A percentile compares a stretch with the other conserved stretches of the same genome.
These are phyloP conservation scores for Pseudopyricularia cyperi DNA, from an alignment of 2,329 filamentous ascomycete species.

Conservation along the genomic window DNA sequence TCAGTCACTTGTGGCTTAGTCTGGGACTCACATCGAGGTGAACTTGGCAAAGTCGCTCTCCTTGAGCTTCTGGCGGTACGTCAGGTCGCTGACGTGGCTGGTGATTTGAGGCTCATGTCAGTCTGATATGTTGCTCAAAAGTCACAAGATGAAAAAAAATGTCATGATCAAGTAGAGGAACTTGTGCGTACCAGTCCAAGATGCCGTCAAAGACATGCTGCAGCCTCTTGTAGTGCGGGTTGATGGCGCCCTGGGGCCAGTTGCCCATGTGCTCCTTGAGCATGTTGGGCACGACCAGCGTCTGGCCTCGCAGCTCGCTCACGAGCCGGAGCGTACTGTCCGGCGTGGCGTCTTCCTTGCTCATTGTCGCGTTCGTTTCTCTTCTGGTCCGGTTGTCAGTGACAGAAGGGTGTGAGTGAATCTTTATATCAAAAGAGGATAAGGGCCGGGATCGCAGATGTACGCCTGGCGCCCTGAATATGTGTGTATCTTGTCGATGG, in stretches of 20 bases:
- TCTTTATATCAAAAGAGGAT: neutral
- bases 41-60: constrained; percentile 18
- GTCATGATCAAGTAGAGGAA: too few relatives aligned
- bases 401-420: neutral
- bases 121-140: too few relatives aligned
- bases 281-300: constrained; percentile 2
- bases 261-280: neutral
- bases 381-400: neutral
- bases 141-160: too few relatives aligned
- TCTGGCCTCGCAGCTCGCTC: neutral
- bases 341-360: constrained; percentile 4
- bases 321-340: neutral
- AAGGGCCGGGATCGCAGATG: neutral
- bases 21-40: constrained; percentile 14
- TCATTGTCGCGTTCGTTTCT: neutral
- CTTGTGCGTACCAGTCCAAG: neutral
- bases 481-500: too few relatives aligned
- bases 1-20: neutral
- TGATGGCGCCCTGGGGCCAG: constrained; percentile 1
- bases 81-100: constrained; percentile 15
- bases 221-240: constrained; percentile 2
- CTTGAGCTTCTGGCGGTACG: constrained; percentile 17
- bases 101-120: constrained; percentile 19
- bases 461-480: too few relatives aligned
- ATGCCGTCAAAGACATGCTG: neutral